Percentiles rank a stretch among this genome's conserved stretches.
These are phyloP conservation scores for Pugionium dolabratum DNA, from an alignment of 345 rosid species.

Conservation along the genomic window DNA sequence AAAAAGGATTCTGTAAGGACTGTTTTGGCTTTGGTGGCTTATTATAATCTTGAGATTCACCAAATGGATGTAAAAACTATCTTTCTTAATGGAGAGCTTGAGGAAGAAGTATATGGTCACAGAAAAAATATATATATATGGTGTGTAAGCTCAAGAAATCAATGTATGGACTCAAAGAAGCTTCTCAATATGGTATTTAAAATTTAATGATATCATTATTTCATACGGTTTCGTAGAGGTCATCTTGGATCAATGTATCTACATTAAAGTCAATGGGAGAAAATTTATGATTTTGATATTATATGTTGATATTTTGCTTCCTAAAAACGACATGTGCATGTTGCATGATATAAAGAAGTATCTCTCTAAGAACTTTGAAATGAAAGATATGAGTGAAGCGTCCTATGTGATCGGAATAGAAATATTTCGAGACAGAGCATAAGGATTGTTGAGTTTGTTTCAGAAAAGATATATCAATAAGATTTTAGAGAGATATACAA, in stretches of 20 bases:
- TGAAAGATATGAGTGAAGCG: not conserved
- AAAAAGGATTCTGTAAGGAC: not conserved
- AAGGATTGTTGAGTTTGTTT: constrained; percentile 9
- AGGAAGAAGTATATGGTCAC: not conserved
- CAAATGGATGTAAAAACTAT: not conserved
- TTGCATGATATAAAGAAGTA: not conserved
- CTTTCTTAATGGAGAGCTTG: not conserved
- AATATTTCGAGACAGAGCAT: constrained; percentile 15
- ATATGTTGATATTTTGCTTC: constrained; percentile 21
- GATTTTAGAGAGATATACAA: constrained; percentile 6
- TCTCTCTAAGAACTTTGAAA: constrained; percentile 7
- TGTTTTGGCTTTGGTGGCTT: not conserved
- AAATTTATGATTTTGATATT: not conserved
- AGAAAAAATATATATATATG: not conserved
- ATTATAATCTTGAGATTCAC: not conserved
- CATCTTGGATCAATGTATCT: not conserved
- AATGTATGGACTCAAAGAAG: constrained; percentile 3
- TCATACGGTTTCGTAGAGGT: constrained; percentile 2
- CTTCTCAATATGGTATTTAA: not conserved
- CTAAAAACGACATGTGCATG: not conserved
- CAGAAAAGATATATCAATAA: constrained; percentile 16
- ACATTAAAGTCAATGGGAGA: not conserved
- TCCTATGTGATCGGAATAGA: not conserved
- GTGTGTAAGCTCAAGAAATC: constrained; percentile 5
- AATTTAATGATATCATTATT: constrained; percentile 6